phyloP scores from a whole-genome alignment of 306 rosid species.

The Vicia villosa region DNA sequence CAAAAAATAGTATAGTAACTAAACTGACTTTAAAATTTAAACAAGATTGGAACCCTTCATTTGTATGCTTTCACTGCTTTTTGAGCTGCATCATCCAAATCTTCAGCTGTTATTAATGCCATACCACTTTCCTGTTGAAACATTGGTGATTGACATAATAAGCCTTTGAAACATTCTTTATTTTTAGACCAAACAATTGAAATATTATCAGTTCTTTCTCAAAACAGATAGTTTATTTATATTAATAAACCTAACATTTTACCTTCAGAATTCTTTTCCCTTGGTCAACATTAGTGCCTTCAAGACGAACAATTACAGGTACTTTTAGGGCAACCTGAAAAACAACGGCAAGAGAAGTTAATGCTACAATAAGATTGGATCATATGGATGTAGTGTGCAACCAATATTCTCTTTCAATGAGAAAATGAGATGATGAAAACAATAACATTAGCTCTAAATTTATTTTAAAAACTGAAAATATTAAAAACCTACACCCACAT shows the following conservation, averaged over 20 bases:
- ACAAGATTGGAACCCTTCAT: constrained; percentile 44
- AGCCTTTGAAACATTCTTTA: constrained; percentile 19
- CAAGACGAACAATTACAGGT: constrained; percentile 95
- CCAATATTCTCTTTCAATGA: neutral
- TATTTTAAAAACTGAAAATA: constrained; percentile 2
- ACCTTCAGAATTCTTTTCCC: constrained; percentile 95
- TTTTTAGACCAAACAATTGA: neutral
- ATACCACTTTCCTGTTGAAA: constrained; percentile 86
- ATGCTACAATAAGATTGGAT: constrained; percentile 17
- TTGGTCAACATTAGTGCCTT: constrained; percentile 96
- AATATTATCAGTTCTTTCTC: constrained; percentile 23
- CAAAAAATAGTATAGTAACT: constrained; percentile 37
- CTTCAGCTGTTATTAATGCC: constrained; percentile 91
- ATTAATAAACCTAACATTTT: constrained; percentile 24
- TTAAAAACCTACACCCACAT: constrained; percentile 17
- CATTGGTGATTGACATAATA: constrained; percentile 32
- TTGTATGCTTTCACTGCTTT: constrained; percentile 82
- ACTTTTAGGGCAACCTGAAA: constrained; percentile 83
- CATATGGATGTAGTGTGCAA: constrained; percentile 12
- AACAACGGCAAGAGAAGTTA: constrained; percentile 31
- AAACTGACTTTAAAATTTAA: constrained; percentile 31
- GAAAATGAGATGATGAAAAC: neutral
- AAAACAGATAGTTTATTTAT: neutral
- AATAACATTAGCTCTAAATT: neutral
- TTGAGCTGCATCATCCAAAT: constrained; percentile 95